Conservation (phyloP, 768 basidiomycete species). For the Nidularia sp. region DNA sequence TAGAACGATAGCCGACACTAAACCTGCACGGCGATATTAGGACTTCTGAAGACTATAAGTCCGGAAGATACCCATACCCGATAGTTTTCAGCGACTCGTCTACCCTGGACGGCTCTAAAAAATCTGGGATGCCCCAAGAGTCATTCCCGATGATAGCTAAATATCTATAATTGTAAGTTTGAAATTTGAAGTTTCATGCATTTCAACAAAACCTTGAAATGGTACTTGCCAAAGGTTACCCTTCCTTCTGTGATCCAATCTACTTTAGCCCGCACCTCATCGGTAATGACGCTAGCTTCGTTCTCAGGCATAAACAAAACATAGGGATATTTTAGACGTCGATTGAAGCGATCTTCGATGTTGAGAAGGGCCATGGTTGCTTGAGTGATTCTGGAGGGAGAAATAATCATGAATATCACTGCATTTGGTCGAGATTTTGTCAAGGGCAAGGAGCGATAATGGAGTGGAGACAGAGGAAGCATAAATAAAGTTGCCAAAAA, state of each 20-base stretch:
- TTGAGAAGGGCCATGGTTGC: conserved; percentile 21
- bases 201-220: neutral
- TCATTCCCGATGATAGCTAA: conserved; percentile 14
- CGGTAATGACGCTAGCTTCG: conserved; percentile 13
- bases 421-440: conserved; percentile 11
- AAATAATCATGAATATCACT: conserved; percentile 21
- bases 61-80: conserved; percentile 7
- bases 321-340: conserved; percentile 21
- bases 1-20: conserved; percentile 20
- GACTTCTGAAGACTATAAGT: neutral
- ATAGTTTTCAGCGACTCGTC: conserved; percentile 16
- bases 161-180: neutral
- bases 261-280: conserved; percentile 16
- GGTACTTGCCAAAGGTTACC: conserved; percentile 17
- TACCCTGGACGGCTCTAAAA: conserved; percentile 14
- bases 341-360: conserved; percentile 23
- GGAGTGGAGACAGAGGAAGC: no score
- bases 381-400: conserved; percentile 19
- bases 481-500: no score
- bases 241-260: conserved; percentile 19
- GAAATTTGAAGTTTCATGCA: neutral
- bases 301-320: conserved; percentile 20
- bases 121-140: conserved; percentile 18
- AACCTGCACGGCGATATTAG: conserved; percentile 9
- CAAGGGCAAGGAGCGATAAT: no score